phyloP scores from a whole-genome alignment of 768 basidiomycete species.

The Tephrocybe sp. region DNA sequence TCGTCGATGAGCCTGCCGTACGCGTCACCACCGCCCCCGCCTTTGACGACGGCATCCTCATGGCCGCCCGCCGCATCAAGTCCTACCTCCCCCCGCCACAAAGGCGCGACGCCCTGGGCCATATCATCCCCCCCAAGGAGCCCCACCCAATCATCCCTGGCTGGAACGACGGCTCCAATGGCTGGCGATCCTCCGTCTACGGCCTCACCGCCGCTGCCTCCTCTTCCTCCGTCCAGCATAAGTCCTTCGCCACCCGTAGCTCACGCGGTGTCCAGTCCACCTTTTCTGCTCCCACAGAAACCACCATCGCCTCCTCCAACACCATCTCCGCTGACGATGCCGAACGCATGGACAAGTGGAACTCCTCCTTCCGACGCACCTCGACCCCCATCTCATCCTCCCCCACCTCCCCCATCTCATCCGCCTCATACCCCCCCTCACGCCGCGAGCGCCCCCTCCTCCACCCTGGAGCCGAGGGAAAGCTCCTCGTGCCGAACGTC shows the following conservation, averaged over 20 bases:
- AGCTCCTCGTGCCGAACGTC: conserved; percentile 52
- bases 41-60: conserved; percentile 65
- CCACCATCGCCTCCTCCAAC: conserved; percentile 12
- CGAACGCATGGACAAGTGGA: conserved; percentile 56
- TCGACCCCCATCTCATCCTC: conserved; percentile 35
- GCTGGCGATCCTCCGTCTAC: conserved; percentile 70
- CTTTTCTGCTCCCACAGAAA: conserved; percentile 19
- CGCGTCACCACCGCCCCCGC: conserved; percentile 29
- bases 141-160: conserved; percentile 53
- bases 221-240: conserved; percentile 33
- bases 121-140: conserved; percentile 28
- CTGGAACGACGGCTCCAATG: conserved; percentile 67
- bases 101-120: conserved; percentile 35
- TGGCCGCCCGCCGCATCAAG: conserved; percentile 60
- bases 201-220: conserved; percentile 43
- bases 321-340: conserved; percentile 25
- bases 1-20: conserved; percentile 25
- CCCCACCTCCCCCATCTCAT: conserved; percentile 34
- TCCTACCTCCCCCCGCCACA: conserved; percentile 40
- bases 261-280: conserved; percentile 51
- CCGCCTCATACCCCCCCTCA: conserved; percentile 34
- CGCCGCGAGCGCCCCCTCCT: conserved; percentile 55
- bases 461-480: conserved; percentile 62
- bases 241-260: conserved; percentile 51
- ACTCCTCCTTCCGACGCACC: conserved; percentile 50